A percentile compares a stretch with the other conserved stretches of the same genome.
Evolutionary conservation across 2,329 filamentous ascomycete genomes (phyloP).

Genomic region (Trichoderma lentiforme): DNA sequence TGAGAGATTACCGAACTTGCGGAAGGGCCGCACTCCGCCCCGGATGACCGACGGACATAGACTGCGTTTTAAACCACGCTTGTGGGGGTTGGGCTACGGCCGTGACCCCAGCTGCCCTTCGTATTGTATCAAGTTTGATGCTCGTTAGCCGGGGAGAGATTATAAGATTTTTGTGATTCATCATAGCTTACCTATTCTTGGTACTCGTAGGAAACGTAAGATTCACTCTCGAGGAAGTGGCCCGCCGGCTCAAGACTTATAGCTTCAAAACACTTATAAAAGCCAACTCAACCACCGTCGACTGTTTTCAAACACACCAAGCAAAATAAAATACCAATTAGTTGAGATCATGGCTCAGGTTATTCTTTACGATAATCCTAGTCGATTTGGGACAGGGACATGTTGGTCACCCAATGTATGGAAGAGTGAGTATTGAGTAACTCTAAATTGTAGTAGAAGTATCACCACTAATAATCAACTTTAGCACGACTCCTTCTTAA

Average conservation of each 20-base stretch:
- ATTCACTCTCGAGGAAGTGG: background rate
- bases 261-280: background rate
- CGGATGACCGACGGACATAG: background rate
- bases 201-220: background rate
- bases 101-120: background rate
- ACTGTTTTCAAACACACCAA: background rate
- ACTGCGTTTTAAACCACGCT: background rate
- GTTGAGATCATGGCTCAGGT: background rate
- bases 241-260: background rate
- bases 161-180: background rate
- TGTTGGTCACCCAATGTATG: background rate
- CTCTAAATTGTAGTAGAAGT: background rate
- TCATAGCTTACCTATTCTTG: background rate
- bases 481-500: background rate
- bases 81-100: too few relatives aligned
- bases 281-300: background rate
- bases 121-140: background rate
- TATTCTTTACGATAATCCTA: background rate
- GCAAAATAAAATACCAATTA: background rate
- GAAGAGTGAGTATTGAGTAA: background rate
- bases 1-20: background rate
- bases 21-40: background rate
- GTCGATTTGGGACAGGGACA: background rate
- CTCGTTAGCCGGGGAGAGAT: background rate
- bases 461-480: background rate